Conservation (phyloP, 2,329 filamentous ascomycete species). For the Penicillium psychrosexuale region DNA sequence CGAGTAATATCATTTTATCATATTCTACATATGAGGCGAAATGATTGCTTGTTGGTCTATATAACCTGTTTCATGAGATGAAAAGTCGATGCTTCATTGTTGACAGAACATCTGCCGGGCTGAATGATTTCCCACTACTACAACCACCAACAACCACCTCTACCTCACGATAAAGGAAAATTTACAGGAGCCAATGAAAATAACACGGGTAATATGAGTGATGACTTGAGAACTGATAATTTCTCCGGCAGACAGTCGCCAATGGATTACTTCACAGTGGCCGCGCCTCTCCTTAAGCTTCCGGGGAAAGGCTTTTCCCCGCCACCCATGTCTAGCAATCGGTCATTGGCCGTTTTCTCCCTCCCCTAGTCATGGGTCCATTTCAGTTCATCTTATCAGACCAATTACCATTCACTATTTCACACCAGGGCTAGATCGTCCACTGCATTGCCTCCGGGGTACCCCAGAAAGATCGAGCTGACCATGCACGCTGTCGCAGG, state of each 20-base stretch:
- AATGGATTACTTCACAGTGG: background rate
- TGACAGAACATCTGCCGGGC: conserved; percentile 1
- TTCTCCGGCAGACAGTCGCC: background rate
- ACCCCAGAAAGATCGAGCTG: conserved; percentile 10
- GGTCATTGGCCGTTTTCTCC: conserved; percentile 11
- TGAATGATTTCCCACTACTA: conserved; percentile 14
- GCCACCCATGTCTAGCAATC: conserved; percentile 6
- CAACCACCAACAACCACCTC: background rate
- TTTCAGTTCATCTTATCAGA: conserved; percentile 13
- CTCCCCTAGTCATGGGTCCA: conserved; percentile 2
- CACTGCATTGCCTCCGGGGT: conserved; percentile 6
- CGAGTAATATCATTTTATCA: background rate
- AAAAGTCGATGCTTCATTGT: background rate
- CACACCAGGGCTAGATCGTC: conserved; percentile 1
- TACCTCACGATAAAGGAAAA: conserved; percentile 8
- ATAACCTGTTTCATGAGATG: background rate
- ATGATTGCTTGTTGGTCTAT: background rate
- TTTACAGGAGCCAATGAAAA: background rate
- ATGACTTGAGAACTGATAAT: background rate
- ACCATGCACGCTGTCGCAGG: background rate
- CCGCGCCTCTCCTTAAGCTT: background rate
- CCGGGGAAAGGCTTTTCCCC: conserved; percentile 30
- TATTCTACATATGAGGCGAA: no score
- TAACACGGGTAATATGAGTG: background rate
- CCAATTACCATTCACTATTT: background rate